Conservation (phyloP, 2,329 filamentous ascomycete genomes). For the Colletotrichum chlorophyti region DNA sequence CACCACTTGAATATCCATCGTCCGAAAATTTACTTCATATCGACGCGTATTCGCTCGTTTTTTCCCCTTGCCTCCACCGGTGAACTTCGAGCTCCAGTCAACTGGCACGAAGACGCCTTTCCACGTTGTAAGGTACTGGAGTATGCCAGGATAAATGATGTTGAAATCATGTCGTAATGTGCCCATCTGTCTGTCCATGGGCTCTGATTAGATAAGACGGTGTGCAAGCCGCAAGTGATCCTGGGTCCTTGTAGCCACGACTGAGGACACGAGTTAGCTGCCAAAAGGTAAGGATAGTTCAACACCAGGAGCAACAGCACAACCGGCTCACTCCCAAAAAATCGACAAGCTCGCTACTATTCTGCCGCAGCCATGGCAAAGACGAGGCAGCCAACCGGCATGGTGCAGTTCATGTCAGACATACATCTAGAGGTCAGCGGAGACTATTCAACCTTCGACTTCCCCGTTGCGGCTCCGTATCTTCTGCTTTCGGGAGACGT, state of each 20-base stretch:
- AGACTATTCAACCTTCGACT: slow-evolving; percentile 49
- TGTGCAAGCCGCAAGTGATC: no score
- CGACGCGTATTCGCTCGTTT: no score
- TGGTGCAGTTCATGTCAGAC: slow-evolving; percentile 56
- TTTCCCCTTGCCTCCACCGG: no score
- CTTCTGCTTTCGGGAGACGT: slow-evolving; percentile 58
- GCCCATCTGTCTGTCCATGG: neutral
- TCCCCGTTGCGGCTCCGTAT: slow-evolving; percentile 47
- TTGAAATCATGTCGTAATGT: no score
- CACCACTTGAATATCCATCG: neutral
- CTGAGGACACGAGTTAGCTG: no score
- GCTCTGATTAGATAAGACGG: neutral
- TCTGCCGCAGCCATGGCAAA: neutral
- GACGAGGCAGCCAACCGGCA: neutral
- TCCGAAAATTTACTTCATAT: neutral
- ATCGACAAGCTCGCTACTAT: no score
- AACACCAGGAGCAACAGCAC: neutral
- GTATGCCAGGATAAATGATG: no score
- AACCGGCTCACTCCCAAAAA: no score
- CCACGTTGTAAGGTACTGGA: neutral
- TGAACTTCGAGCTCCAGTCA: neutral
- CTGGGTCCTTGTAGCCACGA: no score
- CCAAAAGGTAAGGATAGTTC: no score
- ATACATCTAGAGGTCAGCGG: slow-evolving; percentile 55
- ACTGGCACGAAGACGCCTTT: neutral